Evolutionary conservation across 495 filamentous ascomycete species (phyloP).

Genomic region (Trichocladium antarcticum): DNA sequence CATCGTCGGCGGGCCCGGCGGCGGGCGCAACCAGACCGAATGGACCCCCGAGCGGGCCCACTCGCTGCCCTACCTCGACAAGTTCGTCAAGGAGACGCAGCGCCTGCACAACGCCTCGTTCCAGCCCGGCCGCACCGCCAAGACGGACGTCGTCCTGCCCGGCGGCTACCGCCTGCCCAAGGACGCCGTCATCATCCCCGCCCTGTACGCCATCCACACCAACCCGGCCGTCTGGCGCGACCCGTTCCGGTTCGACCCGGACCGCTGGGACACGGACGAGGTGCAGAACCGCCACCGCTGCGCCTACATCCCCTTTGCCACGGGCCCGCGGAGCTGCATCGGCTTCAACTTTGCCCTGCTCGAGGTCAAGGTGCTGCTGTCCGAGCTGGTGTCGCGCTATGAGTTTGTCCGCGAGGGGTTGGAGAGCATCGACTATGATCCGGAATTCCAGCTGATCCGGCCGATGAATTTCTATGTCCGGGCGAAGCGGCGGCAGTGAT

Average conservation of each 20-base stretch:
- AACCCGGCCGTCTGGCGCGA: constrained; percentile 43
- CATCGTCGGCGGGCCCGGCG: no score
- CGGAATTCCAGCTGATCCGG: constrained; percentile 45
- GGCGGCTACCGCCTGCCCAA: constrained; percentile 44
- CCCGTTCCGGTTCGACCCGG: constrained; percentile 42
- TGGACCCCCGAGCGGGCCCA: constrained; percentile 34
- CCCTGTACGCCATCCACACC: constrained; percentile 43
- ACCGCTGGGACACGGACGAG: constrained; percentile 43
- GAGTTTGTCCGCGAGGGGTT: constrained; percentile 33
- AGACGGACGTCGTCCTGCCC: constrained; percentile 41
- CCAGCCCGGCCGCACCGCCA: constrained; percentile 44
- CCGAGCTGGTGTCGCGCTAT: constrained; percentile 44
- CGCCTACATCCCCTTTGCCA: constrained; percentile 28
- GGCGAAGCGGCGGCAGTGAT: constrained; percentile 39
- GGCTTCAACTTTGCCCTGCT: constrained; percentile 35
- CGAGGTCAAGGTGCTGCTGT: constrained; percentile 43
- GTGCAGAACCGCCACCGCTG: constrained; percentile 31
- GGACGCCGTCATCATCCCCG: constrained; percentile 38
- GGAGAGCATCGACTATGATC: constrained; percentile 43
- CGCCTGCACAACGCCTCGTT: constrained; percentile 45
- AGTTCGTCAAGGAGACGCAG: constrained; percentile 48
- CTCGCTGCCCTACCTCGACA: constrained; percentile 39
- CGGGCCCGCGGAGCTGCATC: no score
- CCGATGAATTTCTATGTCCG: constrained; percentile 45
- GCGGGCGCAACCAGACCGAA: constrained; percentile 23